phyloP scores from a whole-genome alignment of 1,139 yeast species.

The Candida labiduridarum region DNA sequence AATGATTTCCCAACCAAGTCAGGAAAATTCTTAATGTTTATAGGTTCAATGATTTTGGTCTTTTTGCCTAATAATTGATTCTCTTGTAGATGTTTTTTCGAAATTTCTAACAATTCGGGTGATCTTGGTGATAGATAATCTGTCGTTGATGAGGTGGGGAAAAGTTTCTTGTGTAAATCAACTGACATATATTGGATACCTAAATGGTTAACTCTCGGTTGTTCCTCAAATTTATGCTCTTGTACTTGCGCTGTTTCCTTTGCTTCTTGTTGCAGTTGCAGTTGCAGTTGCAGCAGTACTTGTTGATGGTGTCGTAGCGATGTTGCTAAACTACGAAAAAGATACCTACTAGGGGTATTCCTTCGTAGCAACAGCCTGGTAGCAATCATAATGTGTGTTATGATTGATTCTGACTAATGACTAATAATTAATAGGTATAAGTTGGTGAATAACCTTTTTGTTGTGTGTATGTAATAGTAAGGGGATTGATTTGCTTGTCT shows the following conservation, averaged over 20 bases:
- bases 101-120: slow-evolving; percentile 50
- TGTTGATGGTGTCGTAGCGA: slow-evolving; percentile 16
- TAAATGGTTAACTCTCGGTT: slow-evolving; percentile 62
- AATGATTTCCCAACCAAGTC: slow-evolving; percentile 64
- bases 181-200: slow-evolving; percentile 70
- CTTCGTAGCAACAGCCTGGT: slow-evolving; percentile 4
- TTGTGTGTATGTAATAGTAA: too few species aligned
- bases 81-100: slow-evolving; percentile 61
- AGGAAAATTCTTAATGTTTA: slow-evolving; percentile 64
- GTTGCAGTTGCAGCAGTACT: neutral
- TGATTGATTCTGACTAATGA: neutral
- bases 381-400: neutral
- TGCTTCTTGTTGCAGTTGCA: neutral
- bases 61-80: slow-evolving; percentile 79
- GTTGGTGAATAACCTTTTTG: too few species aligned
- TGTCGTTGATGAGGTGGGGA: slow-evolving; percentile 42
- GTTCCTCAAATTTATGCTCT: slow-evolving; percentile 18
- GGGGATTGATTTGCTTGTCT: neutral
- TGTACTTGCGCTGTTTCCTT: neutral
- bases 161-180: slow-evolving; percentile 59
- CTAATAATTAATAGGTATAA: too few species aligned
- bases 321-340: slow-evolving; percentile 1
- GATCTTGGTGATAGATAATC: slow-evolving; percentile 29
- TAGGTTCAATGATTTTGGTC: slow-evolving; percentile 66
- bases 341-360: neutral